phyloP scores from a whole-genome alignment of 441 rosid species.

The Omphalea diandra region DNA sequence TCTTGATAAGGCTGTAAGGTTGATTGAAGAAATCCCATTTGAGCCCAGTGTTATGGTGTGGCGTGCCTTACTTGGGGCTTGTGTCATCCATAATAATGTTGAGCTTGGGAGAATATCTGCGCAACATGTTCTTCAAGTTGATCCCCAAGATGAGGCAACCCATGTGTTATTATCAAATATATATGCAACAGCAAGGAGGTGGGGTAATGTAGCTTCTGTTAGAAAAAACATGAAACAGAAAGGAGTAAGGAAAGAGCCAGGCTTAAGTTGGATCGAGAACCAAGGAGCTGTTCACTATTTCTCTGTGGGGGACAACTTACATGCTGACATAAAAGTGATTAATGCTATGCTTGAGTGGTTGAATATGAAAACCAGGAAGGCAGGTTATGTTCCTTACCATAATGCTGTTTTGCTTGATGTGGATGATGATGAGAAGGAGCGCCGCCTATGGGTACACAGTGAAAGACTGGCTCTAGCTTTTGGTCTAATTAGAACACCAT shows the following conservation, averaged over 20 bases:
- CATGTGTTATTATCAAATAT: constrained; percentile 73
- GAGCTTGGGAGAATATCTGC: constrained; percentile 65
- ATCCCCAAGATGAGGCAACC: constrained; percentile 74
- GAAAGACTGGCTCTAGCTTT: constrained; percentile 86
- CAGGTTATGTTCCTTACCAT: constrained; percentile 59
- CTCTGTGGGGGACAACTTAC: constrained; percentile 59
- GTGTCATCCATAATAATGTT: constrained; percentile 61
- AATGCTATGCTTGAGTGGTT: constrained; percentile 84
- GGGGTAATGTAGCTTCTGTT: constrained; percentile 60
- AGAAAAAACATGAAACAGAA: constrained; percentile 69
- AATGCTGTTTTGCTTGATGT: constrained; percentile 51
- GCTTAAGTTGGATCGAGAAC: constrained; percentile 88
- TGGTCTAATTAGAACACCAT: constrained; percentile 54
- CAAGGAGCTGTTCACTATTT: constrained; percentile 66
- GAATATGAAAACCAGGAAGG: constrained; percentile 57
- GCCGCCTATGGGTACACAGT: constrained; percentile 73
- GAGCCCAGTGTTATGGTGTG: constrained; percentile 71
- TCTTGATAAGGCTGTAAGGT: constrained; percentile 59
- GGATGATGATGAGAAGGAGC: constrained; percentile 58
- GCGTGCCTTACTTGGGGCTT: constrained; percentile 88
- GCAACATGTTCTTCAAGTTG: constrained; percentile 53
- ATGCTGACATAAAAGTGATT: constrained; percentile 61
- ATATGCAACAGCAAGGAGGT: constrained; percentile 64
- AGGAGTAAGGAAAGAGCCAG: constrained; percentile 80
- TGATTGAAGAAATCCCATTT: constrained; percentile 65